Evolutionary conservation across 495 filamentous ascomycete species (phyloP).

Genomic region (Aspergillus nanangensis): DNA sequence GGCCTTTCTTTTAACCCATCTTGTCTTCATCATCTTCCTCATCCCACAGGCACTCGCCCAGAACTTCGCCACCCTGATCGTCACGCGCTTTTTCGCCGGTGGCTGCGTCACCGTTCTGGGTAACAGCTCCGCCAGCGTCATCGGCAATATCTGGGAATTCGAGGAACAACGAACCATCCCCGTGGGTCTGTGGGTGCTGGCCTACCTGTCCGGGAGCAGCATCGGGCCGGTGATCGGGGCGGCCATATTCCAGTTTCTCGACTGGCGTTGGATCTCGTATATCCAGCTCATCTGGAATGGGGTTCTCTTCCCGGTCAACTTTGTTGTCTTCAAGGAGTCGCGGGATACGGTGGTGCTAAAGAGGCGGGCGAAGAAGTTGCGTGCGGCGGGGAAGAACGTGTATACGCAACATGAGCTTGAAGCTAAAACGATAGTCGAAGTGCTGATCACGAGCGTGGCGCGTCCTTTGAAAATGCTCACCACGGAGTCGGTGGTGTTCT

Average conservation of each 20-base stretch:
- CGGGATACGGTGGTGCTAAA: constrained; percentile 37
- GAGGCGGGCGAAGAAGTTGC: constrained; percentile 25
- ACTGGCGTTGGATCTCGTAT: constrained; percentile 49
- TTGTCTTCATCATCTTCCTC: constrained; percentile 38
- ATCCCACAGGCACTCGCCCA: constrained; percentile 45
- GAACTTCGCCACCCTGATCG: constrained; percentile 47
- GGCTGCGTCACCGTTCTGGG: constrained; percentile 38
- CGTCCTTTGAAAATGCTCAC: constrained; percentile 43
- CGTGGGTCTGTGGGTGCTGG: constrained; percentile 39
- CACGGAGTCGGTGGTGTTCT: constrained; percentile 51
- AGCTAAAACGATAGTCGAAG: constrained; percentile 13
- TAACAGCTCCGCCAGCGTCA: constrained; percentile 39
- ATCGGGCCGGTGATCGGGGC: constrained; percentile 46
- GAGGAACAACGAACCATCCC: constrained; percentile 36
- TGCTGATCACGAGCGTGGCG: constrained; percentile 23
- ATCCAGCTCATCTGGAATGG: constrained; percentile 44
- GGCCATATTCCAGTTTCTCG: constrained; percentile 31
- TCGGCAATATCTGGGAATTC: constrained; percentile 42
- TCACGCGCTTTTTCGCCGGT: constrained; percentile 45
- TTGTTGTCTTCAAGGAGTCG: constrained; percentile 37
- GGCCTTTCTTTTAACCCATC: constrained; percentile 42
- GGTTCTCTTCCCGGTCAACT: constrained; percentile 32
- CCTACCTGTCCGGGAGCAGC: constrained; percentile 35
- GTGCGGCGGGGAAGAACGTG: constrained; percentile 21
- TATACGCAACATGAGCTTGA: constrained; percentile 38